Evolutionary conservation across 1,139 yeast genomes (phyloP).

Genomic region (Hemisphaericaspora xylanilytica): DNA sequence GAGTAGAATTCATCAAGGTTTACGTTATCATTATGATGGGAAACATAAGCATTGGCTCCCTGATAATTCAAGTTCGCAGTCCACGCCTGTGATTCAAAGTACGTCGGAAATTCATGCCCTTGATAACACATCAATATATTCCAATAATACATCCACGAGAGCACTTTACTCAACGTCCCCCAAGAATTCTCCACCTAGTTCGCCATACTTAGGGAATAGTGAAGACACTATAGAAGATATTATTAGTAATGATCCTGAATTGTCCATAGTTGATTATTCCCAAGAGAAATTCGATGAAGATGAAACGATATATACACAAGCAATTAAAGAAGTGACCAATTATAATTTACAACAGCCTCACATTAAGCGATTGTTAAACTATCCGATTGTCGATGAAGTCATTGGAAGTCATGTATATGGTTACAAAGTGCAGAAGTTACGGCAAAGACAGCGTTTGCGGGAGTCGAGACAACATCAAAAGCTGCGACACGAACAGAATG

Average conservation of each 20-base stretch:
- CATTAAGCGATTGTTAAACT: slow-evolving; percentile 36
- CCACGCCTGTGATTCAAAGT: slow-evolving; percentile 20
- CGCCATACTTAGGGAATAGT: slow-evolving; percentile 8
- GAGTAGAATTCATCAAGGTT: slow-evolving; percentile 78
- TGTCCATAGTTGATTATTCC: slow-evolving; percentile 25
- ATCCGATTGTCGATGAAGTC: slow-evolving; percentile 47
- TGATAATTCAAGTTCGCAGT: slow-evolving; percentile 18
- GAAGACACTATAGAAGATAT: slow-evolving; percentile 24
- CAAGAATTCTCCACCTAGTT: slow-evolving; percentile 24
- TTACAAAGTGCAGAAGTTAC: slow-evolving; percentile 39
- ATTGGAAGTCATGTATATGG: slow-evolving; percentile 45
- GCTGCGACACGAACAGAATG: slow-evolving; percentile 5
- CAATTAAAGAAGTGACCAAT: slow-evolving; percentile 37
- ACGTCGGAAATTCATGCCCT: slow-evolving; percentile 30
- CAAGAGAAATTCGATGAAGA: slow-evolving; percentile 42
- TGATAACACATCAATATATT: slow-evolving; percentile 30
- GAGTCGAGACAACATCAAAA: slow-evolving; percentile 22
- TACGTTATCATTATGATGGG: slow-evolving; percentile 79
- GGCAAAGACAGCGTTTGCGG: slow-evolving; percentile 19
- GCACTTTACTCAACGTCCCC: slow-evolving; percentile 37
- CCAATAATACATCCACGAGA: slow-evolving; percentile 34
- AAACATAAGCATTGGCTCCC: slow-evolving; percentile 84
- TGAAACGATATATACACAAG: slow-evolving; percentile 34
- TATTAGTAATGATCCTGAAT: slow-evolving; percentile 25
- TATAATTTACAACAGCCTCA: slow-evolving; percentile 39